Evolutionary conservation across 2,329 filamentous ascomycete species (phyloP).

Genomic region (Pseudonectria foliicola): DNA sequence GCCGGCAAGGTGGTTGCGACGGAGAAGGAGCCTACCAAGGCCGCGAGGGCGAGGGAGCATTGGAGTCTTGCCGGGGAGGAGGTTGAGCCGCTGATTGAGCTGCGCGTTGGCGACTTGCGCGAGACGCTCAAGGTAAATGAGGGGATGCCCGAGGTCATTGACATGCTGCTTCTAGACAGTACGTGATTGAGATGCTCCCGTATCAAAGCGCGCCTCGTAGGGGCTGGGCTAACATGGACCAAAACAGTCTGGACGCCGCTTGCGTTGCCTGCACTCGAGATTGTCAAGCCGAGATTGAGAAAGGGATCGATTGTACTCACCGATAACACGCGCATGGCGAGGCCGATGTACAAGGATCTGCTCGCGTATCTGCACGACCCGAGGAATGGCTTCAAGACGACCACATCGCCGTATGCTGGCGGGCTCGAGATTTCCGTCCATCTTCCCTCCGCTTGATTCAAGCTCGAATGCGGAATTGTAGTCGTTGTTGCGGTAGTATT

Average conservation of each 20-base stretch:
- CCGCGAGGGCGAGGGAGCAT: constrained; percentile 41
- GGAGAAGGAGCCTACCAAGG: constrained; percentile 51
- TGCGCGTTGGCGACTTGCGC: constrained; percentile 50
- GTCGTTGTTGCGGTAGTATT: no score
- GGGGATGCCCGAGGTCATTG: constrained; percentile 38
- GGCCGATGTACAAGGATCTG: constrained; percentile 39
- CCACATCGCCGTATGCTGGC: constrained; percentile 24
- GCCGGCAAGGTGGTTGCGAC: constrained; percentile 45
- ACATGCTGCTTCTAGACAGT: constrained; percentile 58
- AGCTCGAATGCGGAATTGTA: no score
- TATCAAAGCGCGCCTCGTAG: no score
- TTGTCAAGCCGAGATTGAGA: constrained; percentile 39
- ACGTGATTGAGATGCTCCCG: constrained; percentile 28
- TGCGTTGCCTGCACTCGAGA: constrained; percentile 44
- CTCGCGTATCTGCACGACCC: constrained; percentile 38
- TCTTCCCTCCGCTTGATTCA: constrained; percentile 20
- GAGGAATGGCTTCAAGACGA: constrained; percentile 40
- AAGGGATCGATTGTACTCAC: constrained; percentile 41
- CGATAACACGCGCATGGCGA: constrained; percentile 40
- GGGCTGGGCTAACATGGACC: constrained; percentile 1
- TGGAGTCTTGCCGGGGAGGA: constrained; percentile 46
- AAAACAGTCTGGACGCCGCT: constrained; percentile 48
- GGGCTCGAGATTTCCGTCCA: constrained; percentile 25
- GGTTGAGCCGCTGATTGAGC: constrained; percentile 45
- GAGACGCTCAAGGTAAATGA: constrained; percentile 41